Conservation (phyloP, 169 alveolate genomes). For the Eimeria tenella region DNA sequence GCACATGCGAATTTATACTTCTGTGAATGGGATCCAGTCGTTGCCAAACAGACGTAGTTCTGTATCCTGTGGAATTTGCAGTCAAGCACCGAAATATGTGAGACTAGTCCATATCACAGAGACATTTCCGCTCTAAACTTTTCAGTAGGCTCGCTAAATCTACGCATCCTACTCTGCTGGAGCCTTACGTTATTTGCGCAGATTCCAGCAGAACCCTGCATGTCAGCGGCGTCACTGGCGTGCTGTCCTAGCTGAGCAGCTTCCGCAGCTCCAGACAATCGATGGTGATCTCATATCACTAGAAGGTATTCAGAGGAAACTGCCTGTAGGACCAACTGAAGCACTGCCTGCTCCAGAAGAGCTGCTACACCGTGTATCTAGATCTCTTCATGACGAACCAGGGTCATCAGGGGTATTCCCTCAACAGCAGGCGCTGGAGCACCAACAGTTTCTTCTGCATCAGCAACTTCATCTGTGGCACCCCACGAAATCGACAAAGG, state of each 20-base stretch:
- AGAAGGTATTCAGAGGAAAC: slow-evolving; percentile 25
- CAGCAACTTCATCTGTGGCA: slow-evolving; percentile 36
- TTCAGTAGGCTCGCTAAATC: neutral
- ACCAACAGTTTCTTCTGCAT: slow-evolving; percentile 23
- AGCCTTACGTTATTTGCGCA: neutral
- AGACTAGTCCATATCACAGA: too few species aligned
- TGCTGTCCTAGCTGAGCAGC: slow-evolving; percentile 50
- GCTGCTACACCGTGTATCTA: neutral
- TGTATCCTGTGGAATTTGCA: too few species aligned
- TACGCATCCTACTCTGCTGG: neutral
- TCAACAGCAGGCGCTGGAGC: slow-evolving; percentile 46
- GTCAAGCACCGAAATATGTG: too few species aligned
- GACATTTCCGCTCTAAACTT: too few species aligned
- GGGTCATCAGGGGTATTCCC: neutral
- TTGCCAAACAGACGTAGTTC: too few species aligned
- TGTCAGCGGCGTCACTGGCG: slow-evolving; percentile 71
- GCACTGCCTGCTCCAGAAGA: neutral
- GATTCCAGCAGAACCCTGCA: slow-evolving; percentile 68
- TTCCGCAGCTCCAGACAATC: slow-evolving; percentile 17
- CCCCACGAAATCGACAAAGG: neutral
- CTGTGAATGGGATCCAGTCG: too few species aligned
- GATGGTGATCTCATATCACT: slow-evolving; percentile 26
- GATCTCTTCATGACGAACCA: neutral
- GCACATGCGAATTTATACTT: too few species aligned
- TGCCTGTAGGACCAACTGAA: neutral